Evolutionary conservation across 306 rosid genomes (phyloP).

Genomic region (Prunus persica): Prunus_persica_NCBIv2 NC_034016.1:11992001-11992500

Average conservation of each 20-base stretch:
- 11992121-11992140: neutral
- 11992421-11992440: slow-evolving; percentile 29
- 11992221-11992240: slow-evolving; percentile 55
- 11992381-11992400: slow-evolving; percentile 33
- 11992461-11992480: neutral
- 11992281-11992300: slow-evolving; percentile 18
- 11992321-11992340: neutral
- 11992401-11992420: slow-evolving; percentile 59
- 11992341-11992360: neutral
- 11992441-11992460: neutral
- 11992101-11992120: neutral
- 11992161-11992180: neutral
- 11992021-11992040: neutral
- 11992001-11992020: slow-evolving; percentile 7
- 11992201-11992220: slow-evolving; percentile 51
- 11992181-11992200: neutral
- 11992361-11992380: slow-evolving; percentile 51
- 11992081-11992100: slow-evolving; percentile 5
- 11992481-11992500: slow-evolving; percentile 43
- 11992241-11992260: slow-evolving; percentile 47
- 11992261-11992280: slow-evolving; percentile 60
- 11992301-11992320: neutral
- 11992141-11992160: neutral
- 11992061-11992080: slow-evolving; percentile 1
- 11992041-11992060: slow-evolving; percentile 3